Evolutionary conservation across 768 basidiomycete species (phyloP).

Genomic region (Russula emetica): DNA sequence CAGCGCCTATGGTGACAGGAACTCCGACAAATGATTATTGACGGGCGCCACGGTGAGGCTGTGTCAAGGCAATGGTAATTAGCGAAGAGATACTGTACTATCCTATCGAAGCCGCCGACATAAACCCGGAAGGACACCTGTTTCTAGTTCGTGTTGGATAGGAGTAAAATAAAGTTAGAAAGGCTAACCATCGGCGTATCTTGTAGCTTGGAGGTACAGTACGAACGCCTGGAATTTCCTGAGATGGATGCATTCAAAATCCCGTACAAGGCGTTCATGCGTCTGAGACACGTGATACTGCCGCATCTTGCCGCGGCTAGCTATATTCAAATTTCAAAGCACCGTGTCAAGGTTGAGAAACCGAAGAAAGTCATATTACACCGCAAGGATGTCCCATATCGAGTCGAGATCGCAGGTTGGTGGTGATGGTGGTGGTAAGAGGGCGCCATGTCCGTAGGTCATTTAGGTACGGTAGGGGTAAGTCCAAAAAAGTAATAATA

Average conservation of each 20-base stretch:
- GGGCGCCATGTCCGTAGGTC: background rate
- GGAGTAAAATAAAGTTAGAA: background rate
- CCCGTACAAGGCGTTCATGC: background rate
- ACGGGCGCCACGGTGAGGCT: background rate
- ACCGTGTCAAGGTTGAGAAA: background rate
- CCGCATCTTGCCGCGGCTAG: background rate
- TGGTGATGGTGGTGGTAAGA: background rate
- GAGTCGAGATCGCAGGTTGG: background rate
- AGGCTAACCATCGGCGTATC: background rate
- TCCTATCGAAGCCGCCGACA: background rate
- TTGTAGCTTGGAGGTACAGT: background rate
- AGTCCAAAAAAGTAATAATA: background rate
- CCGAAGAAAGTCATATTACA: background rate
- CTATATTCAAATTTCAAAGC: no score
- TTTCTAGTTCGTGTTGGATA: background rate
- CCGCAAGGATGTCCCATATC: background rate
- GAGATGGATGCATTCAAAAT: background rate
- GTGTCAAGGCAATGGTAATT: background rate
- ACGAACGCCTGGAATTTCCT: background rate
- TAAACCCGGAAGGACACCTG: background rate
- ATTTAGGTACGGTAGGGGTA: background rate
- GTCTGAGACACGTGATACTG: constrained; percentile 2
- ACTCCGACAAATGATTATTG: background rate
- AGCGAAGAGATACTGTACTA: background rate
- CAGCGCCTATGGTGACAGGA: background rate